Base-by-base conservation (phyloP, 1,139 yeast genomes). In the Candida pseudoviswanathii region DNA sequence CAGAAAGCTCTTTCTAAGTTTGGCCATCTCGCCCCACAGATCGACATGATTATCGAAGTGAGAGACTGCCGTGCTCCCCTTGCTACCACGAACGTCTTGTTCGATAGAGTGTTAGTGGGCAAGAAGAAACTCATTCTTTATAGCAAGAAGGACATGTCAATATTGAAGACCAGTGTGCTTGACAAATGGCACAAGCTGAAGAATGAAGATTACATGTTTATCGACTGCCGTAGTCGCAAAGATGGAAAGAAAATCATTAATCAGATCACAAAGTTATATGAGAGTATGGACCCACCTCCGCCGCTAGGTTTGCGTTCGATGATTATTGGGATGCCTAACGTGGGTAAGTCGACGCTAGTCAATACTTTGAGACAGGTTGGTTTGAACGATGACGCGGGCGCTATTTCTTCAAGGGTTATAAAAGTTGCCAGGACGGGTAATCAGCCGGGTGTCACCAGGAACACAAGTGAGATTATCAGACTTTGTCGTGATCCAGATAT, bases 301-400 rank as follows among this genome's bases (percentile, higher is more conserved):
- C 97, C 97, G 0, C 68, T 91, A 49, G 98, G 99, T 0, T 70
- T 88, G 45, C 70, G 92, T 34, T 66, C 88, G 47, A 75, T 92
- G 74, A 82, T 94, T 44, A 84, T 88, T 8, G 99, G 99, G 0
- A 89, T 94, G 96, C 99, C 99, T 0, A 94, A 94, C 64, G 96
- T 91, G n/a, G 99, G 99, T 1, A 94, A 94, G 65, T 89, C 96
- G n/a, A 87, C 96, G 0, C 68, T 94, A 50, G 86, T 92, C 9
- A 94, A 94, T 62, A 77, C 86, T 0, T 69, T 94, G 46, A 70
- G 97, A 50, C 73, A 74, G 24, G 80, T 79, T 2, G 89, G 90
- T 2, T 48, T 58, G 24, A 48, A 46, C 3, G 56, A 65, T 8
- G 31, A 27, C 16, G 39, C 31, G 4, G 47, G 49, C 7, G 46